Evolutionary conservation across 163 green algal species (phyloP), one percentile per base, ranked within the genome.

Genomic region (Prototheca wickerhamii): DNA sequence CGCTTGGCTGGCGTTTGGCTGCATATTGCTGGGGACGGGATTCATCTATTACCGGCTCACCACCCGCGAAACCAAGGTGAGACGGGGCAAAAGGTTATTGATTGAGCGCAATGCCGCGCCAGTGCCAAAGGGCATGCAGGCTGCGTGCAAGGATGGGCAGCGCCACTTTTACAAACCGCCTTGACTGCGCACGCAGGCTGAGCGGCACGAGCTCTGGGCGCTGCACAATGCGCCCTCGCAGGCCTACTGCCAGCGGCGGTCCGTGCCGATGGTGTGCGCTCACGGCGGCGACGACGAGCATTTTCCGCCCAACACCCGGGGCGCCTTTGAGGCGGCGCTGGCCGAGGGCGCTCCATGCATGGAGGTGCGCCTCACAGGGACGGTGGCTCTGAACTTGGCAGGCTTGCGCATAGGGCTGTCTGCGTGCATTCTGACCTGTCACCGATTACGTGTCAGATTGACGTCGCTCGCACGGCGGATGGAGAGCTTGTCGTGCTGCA

Each of bases 401-500:
- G 6, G 18, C 20, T 54, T 54, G 46, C 10, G 46, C 46, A 54
- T 25, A 1, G 20, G 18, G 46, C n/a, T n/a, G n/a, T n/a, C n/a
- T n/a, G n/a, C n/a, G n/a, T n/a, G n/a, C n/a, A n/a, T n/a, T n/a
- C n/a, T n/a, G n/a, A n/a, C n/a, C n/a, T n/a, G n/a, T n/a, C n/a
- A n/a, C n/a, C n/a, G n/a, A n/a, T n/a, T n/a, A n/a, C n/a, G n/a
- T n/a, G n/a, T n/a, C 76, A 85, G 65, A 70, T 88, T 25, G 82
- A 89, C 25, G 78, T 72, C 0, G 70, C 82, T 0, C 58, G 70
- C n/a, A 83, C 77, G 2, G 53, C 34, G 26, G 82, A 89, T 63
- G 68, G 72, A 3, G 42, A 73, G 56, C 68, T 86, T 44, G 68
- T 86, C 28, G 71, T 76, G 10, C 61, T 86, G 56, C 82, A 89